Conservation (phyloP, 2,329 filamentous ascomycete genomes). For the Pseudogymnoascus sp. region DNA sequence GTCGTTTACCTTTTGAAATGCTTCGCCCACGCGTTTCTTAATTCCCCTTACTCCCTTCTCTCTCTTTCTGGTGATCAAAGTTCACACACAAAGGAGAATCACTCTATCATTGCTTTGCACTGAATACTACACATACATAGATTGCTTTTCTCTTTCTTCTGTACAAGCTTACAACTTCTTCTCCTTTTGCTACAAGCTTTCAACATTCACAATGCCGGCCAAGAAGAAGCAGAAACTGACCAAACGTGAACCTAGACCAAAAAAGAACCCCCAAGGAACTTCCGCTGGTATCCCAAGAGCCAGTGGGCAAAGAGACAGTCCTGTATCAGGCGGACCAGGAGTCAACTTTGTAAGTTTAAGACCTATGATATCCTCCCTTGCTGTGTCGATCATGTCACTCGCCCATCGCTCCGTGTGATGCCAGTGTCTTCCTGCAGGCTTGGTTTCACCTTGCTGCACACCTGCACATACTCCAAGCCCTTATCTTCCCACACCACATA, state of each 20-base stretch:
- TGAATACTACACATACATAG: background rate
- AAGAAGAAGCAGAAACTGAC: background rate
- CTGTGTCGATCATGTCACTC: background rate
- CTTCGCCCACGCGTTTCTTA: background rate
- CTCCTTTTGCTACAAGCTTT: background rate
- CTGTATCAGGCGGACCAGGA: background rate
- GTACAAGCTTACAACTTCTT: background rate
- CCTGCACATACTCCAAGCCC: conserved; percentile 8
- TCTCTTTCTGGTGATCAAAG: background rate
- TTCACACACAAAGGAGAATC: background rate
- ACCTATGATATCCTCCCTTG: background rate
- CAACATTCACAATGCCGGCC: background rate
- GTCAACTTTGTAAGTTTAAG: background rate
- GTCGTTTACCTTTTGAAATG: background rate
- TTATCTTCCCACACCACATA: conserved; percentile 15
- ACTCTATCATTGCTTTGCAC: background rate
- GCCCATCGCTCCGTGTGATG: background rate
- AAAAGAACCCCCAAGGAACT: background rate
- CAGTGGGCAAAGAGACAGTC: conserved; percentile 1
- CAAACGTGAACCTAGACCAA: background rate
- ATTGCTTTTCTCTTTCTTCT: background rate
- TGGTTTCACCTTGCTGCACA: background rate
- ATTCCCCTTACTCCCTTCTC: background rate
- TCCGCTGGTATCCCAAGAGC: background rate
- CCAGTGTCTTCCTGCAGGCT: background rate